phyloP scores from a whole-genome alignment of 2,329 filamentous ascomycete genomes.

The Eurotiales sp. region DNA sequence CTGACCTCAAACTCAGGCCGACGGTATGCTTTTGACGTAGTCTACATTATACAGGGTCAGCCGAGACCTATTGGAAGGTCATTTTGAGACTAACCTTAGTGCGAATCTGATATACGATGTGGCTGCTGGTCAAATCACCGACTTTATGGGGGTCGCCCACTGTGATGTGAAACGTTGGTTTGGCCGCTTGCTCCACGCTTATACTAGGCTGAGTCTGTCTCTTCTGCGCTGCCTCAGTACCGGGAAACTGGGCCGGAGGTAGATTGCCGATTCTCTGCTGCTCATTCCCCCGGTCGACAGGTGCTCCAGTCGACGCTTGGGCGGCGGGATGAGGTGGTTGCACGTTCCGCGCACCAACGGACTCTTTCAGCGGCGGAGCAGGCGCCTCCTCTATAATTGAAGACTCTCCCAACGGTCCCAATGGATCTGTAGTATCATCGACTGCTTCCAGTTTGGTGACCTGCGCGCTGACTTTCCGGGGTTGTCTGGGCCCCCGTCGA shows the following conservation, averaged over 20 bases:
- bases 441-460: slow-evolving; percentile 61
- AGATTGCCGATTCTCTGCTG: slow-evolving; percentile 61
- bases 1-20: slow-evolving; percentile 91
- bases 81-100: slow-evolving; percentile 65
- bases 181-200: slow-evolving; percentile 87
- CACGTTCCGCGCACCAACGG: slow-evolving; percentile 34
- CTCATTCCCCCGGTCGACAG: slow-evolving; percentile 68
- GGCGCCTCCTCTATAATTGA: slow-evolving; percentile 51
- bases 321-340: slow-evolving; percentile 39
- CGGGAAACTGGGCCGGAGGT: slow-evolving; percentile 56
- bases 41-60: slow-evolving; percentile 50
- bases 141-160: slow-evolving; percentile 98
- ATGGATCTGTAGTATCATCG: slow-evolving; percentile 59
- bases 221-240: slow-evolving; percentile 38
- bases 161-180: slow-evolving; percentile 83
- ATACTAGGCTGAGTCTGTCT: slow-evolving; percentile 69
- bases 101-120: slow-evolving; percentile 94
- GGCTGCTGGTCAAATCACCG: slow-evolving; percentile 90
- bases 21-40: slow-evolving; percentile 91
- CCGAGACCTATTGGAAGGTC: not conserved
- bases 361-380: slow-evolving; percentile 59
- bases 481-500: slow-evolving; percentile 49
- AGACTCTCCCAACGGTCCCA: slow-evolving; percentile 56
- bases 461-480: slow-evolving; percentile 57
- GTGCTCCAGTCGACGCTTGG: slow-evolving; percentile 48